These are phyloP conservation scores for Aspergillus carbonarius DNA, from an alignment of 2,329 filamentous ascomycete species.

Conservation along the genomic window DNA sequence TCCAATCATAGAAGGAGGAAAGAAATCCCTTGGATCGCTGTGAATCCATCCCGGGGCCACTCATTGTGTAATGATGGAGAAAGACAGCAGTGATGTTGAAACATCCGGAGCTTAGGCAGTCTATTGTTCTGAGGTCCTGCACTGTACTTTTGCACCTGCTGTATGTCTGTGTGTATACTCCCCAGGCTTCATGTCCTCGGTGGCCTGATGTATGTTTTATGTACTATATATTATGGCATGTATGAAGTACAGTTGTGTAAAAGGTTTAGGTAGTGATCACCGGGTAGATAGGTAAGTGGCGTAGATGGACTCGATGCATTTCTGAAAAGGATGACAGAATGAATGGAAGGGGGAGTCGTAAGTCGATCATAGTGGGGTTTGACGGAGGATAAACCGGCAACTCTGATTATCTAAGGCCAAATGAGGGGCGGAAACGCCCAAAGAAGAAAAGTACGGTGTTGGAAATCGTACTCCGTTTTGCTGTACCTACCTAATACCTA, in stretches of 20 bases:
- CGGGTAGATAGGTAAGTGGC: background rate
- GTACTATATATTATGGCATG: background rate
- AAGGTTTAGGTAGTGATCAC: background rate
- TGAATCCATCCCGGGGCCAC: constrained; percentile 1
- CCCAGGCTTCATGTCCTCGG: background rate
- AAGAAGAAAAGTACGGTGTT: background rate
- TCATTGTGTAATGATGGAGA: background rate
- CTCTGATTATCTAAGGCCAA: constrained; percentile 1
- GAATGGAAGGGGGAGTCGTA: background rate
- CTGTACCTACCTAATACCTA: background rate
- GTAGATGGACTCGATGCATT: background rate
- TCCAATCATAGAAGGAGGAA: constrained; percentile 2
- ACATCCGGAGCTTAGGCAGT: background rate
- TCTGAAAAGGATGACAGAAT: constrained; percentile 2
- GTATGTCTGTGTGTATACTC: background rate
- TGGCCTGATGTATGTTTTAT: background rate
- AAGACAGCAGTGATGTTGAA: background rate
- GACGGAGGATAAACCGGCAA: constrained; percentile 7
- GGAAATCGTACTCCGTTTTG: background rate
- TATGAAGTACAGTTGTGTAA: background rate
- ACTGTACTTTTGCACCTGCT: constrained; percentile 11
- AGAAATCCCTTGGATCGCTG: constrained; percentile 2
- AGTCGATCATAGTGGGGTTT: constrained; percentile 9
- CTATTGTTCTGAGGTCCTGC: background rate
- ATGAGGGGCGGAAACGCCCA: background rate